Evolutionary conservation across 805 yeast genomes (phyloP).

Genomic region (Saccharomycopsis synnaedendra): DNA sequence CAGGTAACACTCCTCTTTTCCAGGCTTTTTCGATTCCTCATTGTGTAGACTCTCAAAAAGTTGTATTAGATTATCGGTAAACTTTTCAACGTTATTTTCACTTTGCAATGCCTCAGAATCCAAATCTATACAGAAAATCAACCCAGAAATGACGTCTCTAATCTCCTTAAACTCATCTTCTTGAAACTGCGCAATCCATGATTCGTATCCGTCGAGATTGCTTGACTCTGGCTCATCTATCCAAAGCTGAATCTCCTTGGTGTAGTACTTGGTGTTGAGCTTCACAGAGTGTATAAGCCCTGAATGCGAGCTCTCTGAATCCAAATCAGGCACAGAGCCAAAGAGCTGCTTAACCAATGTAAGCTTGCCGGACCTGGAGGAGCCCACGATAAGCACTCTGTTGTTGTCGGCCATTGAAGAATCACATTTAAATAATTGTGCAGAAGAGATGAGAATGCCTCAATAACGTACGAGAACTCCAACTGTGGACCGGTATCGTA

Average conservation of each 20-base stretch:
- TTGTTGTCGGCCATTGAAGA: slow-evolving; percentile 9
- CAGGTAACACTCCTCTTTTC: slow-evolving; percentile 5
- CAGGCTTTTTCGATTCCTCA: neutral
- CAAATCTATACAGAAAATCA: slow-evolving; percentile 33
- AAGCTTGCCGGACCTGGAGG: slow-evolving; percentile 12
- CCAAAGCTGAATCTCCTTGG: slow-evolving; percentile 14
- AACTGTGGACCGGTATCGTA: no score
- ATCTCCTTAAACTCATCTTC: slow-evolving; percentile 60
- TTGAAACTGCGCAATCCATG: slow-evolving; percentile 48
- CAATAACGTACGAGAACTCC: no score
- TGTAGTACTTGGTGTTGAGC: slow-evolving; percentile 14
- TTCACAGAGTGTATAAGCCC: slow-evolving; percentile 14
- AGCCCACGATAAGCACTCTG: slow-evolving; percentile 12
- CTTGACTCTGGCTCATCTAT: slow-evolving; percentile 14
- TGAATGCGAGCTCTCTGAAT: slow-evolving; percentile 1
- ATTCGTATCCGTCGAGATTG: neutral
- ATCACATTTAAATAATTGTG: neutral
- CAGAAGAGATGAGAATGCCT: no score
- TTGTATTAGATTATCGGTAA: slow-evolving; percentile 20
- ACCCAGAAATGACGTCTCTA: slow-evolving; percentile 72
- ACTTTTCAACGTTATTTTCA: slow-evolving; percentile 37
- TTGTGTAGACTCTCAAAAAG: slow-evolving; percentile 18
- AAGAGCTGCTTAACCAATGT: slow-evolving; percentile 7
- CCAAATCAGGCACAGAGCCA: slow-evolving; percentile 1
- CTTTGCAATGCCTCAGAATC: slow-evolving; percentile 33